Evolutionary conservation across 306 rosid genomes (phyloP).

Genomic region (Dryas octopetala): DNA sequence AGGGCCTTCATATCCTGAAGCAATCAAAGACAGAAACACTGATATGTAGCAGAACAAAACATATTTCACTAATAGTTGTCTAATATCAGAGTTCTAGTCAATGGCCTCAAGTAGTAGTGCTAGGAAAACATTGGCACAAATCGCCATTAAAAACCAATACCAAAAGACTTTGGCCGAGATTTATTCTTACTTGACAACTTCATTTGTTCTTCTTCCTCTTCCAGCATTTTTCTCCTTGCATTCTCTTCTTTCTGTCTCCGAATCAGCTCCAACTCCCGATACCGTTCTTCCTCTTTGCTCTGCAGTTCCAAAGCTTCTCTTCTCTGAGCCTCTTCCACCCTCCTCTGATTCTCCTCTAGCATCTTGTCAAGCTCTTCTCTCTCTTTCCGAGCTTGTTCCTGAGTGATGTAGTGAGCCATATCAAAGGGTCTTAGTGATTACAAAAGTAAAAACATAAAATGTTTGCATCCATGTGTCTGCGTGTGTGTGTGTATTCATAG

Average conservation of each 20-base stretch:
- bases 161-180: conserved; percentile 50
- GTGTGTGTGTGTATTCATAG: background rate
- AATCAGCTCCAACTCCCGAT: conserved; percentile 72
- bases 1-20: background rate
- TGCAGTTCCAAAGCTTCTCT: conserved; percentile 82
- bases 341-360: conserved; percentile 89
- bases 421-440: background rate
- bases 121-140: background rate
- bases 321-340: conserved; percentile 87
- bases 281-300: conserved; percentile 82
- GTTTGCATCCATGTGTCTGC: background rate
- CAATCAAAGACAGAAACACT: background rate
- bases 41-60: background rate
- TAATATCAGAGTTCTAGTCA: background rate
- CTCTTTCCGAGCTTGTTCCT: conserved; percentile 85
- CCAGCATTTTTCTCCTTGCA: conserved; percentile 70
- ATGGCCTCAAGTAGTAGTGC: background rate
- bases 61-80: background rate
- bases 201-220: conserved; percentile 71
- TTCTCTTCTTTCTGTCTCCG: conserved; percentile 86
- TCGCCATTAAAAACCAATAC: conserved; percentile 32
- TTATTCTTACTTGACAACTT: conserved; percentile 54
- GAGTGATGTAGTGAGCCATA: conserved; percentile 17
- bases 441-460: background rate
- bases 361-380: conserved; percentile 87